Percentiles rank a stretch among this genome's conserved stretches.
phyloP scores from a whole-genome alignment of 345 rosid species.

The Citrus glauca region DNA sequence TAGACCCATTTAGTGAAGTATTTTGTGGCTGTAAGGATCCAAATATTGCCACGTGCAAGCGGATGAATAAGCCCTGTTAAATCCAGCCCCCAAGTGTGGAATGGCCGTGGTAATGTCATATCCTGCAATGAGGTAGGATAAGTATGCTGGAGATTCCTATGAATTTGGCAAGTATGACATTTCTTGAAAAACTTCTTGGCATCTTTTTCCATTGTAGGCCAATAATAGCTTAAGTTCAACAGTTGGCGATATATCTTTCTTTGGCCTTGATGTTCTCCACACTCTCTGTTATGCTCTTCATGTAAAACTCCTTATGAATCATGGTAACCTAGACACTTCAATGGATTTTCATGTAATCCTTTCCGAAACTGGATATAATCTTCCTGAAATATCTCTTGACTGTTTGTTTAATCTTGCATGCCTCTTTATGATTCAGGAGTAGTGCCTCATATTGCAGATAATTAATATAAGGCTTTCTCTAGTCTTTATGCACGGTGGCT shows the following conservation, averaged over 20 bases:
- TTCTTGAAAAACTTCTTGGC: background rate
- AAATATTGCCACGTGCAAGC: background rate
- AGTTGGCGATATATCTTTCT: background rate
- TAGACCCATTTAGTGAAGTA: background rate
- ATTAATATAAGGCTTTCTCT: background rate
- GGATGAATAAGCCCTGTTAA: background rate
- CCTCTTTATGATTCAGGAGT: background rate
- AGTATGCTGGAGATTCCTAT: background rate
- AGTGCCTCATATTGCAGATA: background rate
- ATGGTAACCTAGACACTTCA: background rate
- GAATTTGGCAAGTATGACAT: background rate
- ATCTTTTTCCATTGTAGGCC: background rate
- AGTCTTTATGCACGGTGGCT: background rate
- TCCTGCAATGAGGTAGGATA: background rate
- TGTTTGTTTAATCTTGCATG: too few species aligned
- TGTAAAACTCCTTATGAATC: background rate
- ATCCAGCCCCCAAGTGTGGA: background rate
- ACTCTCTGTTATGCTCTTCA: background rate
- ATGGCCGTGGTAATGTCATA: background rate
- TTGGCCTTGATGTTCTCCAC: background rate
- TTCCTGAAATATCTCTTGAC: background rate
- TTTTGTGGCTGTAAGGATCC: background rate
- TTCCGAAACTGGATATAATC: background rate
- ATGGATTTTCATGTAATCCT: background rate
- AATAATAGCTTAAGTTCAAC: background rate